phyloP scores from a whole-genome alignment of 768 basidiomycete species.

The Russula lepida region DNA sequence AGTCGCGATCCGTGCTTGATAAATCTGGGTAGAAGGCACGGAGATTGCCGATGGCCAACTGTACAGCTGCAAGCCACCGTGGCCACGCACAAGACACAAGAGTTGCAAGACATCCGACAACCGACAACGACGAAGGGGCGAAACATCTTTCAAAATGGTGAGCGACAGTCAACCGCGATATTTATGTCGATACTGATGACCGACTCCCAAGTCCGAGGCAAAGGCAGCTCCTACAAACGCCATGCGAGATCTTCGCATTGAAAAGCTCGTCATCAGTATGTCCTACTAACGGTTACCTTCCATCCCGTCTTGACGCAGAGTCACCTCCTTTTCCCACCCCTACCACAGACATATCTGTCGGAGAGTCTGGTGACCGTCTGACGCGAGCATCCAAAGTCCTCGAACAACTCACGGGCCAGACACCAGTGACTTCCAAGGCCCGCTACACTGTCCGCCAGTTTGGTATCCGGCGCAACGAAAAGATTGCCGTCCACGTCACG shows the following conservation, averaged over 20 bases:
- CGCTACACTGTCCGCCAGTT: constrained; percentile 99
- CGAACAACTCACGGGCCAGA: constrained; percentile 8
- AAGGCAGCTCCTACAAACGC: constrained; percentile 85
- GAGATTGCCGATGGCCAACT: not conserved
- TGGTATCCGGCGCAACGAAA: constrained; percentile 99
- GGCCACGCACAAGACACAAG: not conserved
- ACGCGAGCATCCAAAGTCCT: constrained; percentile 9
- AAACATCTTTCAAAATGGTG: constrained; percentile 4
- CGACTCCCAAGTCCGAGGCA: constrained; percentile 60
- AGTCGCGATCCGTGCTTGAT: not conserved
- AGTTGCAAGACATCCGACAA: not conserved
- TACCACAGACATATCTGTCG: constrained; percentile 98
- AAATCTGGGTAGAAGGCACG: not conserved
- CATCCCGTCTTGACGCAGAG: constrained; percentile 78
- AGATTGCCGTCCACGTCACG: constrained; percentile 70
- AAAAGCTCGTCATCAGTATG: constrained; percentile 8
- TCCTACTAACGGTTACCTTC: no score
- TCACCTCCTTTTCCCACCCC: constrained; percentile 59
- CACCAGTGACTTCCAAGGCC: constrained; percentile 76
- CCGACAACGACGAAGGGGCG: not conserved
- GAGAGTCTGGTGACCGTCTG: constrained; percentile 41
- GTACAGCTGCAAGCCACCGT: not conserved
- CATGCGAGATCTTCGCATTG: constrained; percentile 16
- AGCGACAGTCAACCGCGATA: not conserved
- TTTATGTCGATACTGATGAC: not conserved